Conservation (phyloP, 768 basidiomycete genomes). For the Termitomyces sp. region DNA sequence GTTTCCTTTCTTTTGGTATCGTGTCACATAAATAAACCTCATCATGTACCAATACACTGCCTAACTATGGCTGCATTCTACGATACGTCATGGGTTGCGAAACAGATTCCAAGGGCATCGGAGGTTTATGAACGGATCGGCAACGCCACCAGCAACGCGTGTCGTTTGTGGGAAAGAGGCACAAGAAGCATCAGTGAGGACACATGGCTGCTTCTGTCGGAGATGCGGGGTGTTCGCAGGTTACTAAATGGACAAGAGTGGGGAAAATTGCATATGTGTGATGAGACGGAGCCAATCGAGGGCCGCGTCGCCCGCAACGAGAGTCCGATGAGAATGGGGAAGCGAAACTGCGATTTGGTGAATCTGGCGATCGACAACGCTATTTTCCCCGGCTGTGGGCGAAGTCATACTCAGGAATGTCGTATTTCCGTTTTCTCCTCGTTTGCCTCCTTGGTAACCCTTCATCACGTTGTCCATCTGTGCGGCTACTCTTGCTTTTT, state of each 20-base stretch:
- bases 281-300: constrained; percentile 26
- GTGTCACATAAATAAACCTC: neutral
- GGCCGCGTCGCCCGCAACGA: constrained; percentile 31
- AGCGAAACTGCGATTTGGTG: constrained; percentile 19
- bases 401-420: constrained; percentile 25
- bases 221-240: constrained; percentile 11
- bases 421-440: constrained; percentile 25
- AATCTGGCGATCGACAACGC: constrained; percentile 30
- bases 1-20: no score
- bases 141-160: constrained; percentile 18
- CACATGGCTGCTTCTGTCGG: constrained; percentile 14
- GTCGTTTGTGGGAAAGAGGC: constrained; percentile 14
- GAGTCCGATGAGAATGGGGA: constrained; percentile 37
- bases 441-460: constrained; percentile 41
- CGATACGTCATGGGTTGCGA: constrained; percentile 7
- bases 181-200: constrained; percentile 19
- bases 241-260: constrained; percentile 1
- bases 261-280: constrained; percentile 11
- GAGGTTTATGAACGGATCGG: constrained; percentile 17
- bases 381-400: constrained; percentile 18
- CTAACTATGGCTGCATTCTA: neutral
- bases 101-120: constrained; percentile 13
- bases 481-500: constrained; percentile 27
- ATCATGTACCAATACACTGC: neutral
- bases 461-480: constrained; percentile 31